These are phyloP conservation scores for Phytophthora nicotianae DNA, from an alignment of 352 stramenopile genomes.

Conservation along the genomic window DNA sequence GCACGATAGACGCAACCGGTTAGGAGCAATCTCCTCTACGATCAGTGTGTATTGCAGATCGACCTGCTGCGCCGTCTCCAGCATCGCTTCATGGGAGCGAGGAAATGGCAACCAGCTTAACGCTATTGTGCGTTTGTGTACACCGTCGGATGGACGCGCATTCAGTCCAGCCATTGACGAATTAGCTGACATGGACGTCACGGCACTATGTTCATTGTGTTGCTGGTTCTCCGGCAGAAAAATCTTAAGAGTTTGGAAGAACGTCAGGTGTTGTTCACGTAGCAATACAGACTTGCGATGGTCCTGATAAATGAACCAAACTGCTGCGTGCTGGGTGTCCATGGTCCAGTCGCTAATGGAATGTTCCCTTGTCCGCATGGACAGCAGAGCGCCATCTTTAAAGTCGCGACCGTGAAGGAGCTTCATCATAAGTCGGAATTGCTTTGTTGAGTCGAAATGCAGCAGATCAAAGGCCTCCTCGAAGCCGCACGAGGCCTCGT, in stretches of 20 bases:
- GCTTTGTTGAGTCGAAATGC: slow-evolving; percentile 55
- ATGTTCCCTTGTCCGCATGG: slow-evolving; percentile 41
- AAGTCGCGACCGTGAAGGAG: slow-evolving; percentile 61
- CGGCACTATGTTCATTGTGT: slow-evolving; percentile 17
- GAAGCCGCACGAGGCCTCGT: slow-evolving; percentile 61
- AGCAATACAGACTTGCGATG: slow-evolving; percentile 53
- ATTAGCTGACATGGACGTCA: slow-evolving; percentile 19
- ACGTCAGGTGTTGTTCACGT: slow-evolving; percentile 59
- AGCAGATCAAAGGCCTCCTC: slow-evolving; percentile 65
- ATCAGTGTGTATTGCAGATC: slow-evolving; percentile 72
- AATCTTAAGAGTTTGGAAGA: slow-evolving; percentile 71
- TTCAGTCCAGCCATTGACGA: slow-evolving; percentile 33
- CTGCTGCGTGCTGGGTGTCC: slow-evolving; percentile 58
- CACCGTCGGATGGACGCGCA: slow-evolving; percentile 44
- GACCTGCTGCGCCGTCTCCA: slow-evolving; percentile 35
- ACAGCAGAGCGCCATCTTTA: slow-evolving; percentile 56
- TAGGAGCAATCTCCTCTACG: slow-evolving; percentile 57
- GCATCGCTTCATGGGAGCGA: slow-evolving; percentile 32
- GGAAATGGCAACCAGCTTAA: slow-evolving; percentile 66
- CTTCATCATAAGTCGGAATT: slow-evolving; percentile 71
- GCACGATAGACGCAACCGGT: slow-evolving; percentile 58
- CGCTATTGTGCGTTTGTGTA: slow-evolving; percentile 66
- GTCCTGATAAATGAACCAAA: slow-evolving; percentile 69
- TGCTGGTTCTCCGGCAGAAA: slow-evolving; percentile 48
- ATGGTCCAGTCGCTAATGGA: slow-evolving; percentile 40